These are phyloP conservation scores for Pestalotiopsis sp. DNA, from an alignment of 2,329 filamentous ascomycete genomes.

Conservation along the genomic window DNA sequence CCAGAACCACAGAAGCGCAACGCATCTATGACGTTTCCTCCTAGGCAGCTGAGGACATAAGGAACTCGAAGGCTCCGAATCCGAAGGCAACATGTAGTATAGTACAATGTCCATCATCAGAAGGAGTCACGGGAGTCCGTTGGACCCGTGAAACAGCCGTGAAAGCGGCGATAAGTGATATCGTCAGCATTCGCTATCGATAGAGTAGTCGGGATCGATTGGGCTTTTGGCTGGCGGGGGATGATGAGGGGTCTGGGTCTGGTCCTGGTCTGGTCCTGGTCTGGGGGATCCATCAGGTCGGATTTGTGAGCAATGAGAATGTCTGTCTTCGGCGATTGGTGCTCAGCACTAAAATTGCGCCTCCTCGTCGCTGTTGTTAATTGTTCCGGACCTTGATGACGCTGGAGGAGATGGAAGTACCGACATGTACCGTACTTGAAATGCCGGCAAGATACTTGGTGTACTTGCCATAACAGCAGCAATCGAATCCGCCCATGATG, in stretches of 20 bases:
- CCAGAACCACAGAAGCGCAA: neutral
- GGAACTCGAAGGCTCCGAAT: neutral
- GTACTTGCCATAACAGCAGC: neutral
- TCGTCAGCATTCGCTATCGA: conserved; percentile 15
- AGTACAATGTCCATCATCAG: neutral
- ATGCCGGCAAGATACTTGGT: neutral
- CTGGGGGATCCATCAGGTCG: conserved; percentile 21
- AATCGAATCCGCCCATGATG: neutral
- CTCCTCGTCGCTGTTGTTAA: conserved; percentile 4
- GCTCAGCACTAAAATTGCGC: conserved; percentile 6
- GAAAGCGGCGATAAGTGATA: conserved; percentile 7
- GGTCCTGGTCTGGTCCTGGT: conserved; percentile 10
- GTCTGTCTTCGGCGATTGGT: conserved; percentile 15
- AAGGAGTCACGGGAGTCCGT: neutral
- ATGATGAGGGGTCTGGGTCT: neutral
- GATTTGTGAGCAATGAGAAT: conserved; percentile 18
- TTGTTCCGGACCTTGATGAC: neutral
- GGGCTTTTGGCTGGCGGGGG: neutral
- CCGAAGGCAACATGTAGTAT: neutral
- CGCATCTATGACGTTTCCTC: neutral
- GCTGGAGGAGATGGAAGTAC: neutral
- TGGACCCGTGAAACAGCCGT: neutral
- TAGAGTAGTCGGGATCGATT: conserved; percentile 4
- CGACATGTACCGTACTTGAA: conserved; percentile 1
- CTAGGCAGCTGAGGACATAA: neutral